Evolutionary conservation across 2,329 filamentous ascomycete genomes (phyloP).

Genomic region (Fusarium sp.): DNA sequence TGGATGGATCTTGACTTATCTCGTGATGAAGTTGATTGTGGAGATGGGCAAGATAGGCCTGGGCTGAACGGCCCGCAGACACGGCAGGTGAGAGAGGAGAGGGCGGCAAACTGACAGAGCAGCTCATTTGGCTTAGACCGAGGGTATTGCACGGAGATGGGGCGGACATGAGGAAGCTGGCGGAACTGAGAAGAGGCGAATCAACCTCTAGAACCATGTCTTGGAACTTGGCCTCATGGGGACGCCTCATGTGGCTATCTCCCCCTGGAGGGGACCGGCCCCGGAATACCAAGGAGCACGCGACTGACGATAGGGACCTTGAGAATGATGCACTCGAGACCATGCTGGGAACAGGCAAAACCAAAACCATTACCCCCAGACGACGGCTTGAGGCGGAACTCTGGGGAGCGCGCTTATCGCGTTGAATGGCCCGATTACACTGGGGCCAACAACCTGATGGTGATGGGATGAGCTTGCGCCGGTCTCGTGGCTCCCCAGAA

Average conservation of each 20-base stretch:
- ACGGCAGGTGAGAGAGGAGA: conserved; percentile 29
- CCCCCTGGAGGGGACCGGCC: conserved; percentile 32
- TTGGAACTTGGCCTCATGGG: conserved; percentile 24
- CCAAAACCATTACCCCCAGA: conserved; percentile 15
- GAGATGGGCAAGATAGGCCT: conserved; percentile 29
- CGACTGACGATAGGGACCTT: conserved; percentile 37
- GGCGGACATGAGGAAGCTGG: conserved; percentile 34
- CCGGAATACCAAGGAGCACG: conserved; percentile 28
- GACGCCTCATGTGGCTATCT: conserved; percentile 22
- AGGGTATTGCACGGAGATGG: conserved; percentile 39
- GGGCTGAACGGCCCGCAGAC: conserved; percentile 14
- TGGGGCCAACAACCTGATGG: conserved; percentile 31
- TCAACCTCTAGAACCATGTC: conserved; percentile 22
- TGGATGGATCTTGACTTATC: conserved; percentile 33
- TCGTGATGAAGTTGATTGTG: conserved; percentile 37
- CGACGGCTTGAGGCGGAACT: conserved; percentile 34
- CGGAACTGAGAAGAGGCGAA: conserved; percentile 31
- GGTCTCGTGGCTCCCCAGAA: conserved; percentile 31
- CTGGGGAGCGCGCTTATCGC: conserved; percentile 48
- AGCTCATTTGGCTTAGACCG: conserved; percentile 19
- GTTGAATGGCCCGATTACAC: conserved; percentile 39
- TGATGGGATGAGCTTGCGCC: conserved; percentile 22
- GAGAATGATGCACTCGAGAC: conserved; percentile 26
- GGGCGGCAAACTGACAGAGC: neutral
- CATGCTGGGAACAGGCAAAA: conserved; percentile 8